Evolutionary conservation across 1,284 basidiomycete species (phyloP).

Genomic region (Fistulina hepatica): DNA sequence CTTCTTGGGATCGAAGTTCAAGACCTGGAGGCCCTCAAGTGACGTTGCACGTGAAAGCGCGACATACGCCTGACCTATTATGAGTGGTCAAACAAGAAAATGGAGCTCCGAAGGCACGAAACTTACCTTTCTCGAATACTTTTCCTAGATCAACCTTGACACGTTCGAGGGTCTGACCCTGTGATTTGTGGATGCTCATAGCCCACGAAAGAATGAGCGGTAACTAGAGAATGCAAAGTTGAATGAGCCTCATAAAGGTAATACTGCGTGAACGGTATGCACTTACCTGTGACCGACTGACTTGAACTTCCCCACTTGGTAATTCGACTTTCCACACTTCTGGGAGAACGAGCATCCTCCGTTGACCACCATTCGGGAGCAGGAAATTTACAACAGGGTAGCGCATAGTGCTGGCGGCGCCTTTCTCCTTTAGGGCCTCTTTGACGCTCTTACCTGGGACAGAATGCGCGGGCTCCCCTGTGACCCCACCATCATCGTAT

Average conservation of each 20-base stretch:
- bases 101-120: constrained; percentile 2
- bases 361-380: constrained; percentile 44
- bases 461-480: constrained; percentile 12
- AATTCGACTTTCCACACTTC: constrained; percentile 82
- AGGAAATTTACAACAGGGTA: constrained; percentile 75
- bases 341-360: constrained; percentile 53
- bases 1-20: constrained; percentile 76
- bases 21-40: constrained; percentile 83
- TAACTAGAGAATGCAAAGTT: constrained; percentile 39
- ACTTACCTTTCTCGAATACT: constrained; percentile 80
- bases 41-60: constrained; percentile 92
- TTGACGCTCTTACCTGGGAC: constrained; percentile 2
- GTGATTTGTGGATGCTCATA: constrained; percentile 92
- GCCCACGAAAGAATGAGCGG: constrained; percentile 87
- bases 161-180: constrained; percentile 80
- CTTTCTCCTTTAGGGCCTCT: constrained; percentile 1
- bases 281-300: constrained; percentile 57
- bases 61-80: constrained; percentile 82
- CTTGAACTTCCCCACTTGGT: constrained; percentile 74
- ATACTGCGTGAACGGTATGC: constrained; percentile 1
- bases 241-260: neutral
- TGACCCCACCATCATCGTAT: constrained; percentile 25
- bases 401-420: constrained; percentile 18
- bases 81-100: constrained; percentile 2
- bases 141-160: constrained; percentile 75